A percentile compares a stretch with the other conserved stretches of the same genome.
phyloP scores from a whole-genome alignment of 2,329 filamentous ascomycete genomes.

The Coleophoma eucalyptorum region DNA sequence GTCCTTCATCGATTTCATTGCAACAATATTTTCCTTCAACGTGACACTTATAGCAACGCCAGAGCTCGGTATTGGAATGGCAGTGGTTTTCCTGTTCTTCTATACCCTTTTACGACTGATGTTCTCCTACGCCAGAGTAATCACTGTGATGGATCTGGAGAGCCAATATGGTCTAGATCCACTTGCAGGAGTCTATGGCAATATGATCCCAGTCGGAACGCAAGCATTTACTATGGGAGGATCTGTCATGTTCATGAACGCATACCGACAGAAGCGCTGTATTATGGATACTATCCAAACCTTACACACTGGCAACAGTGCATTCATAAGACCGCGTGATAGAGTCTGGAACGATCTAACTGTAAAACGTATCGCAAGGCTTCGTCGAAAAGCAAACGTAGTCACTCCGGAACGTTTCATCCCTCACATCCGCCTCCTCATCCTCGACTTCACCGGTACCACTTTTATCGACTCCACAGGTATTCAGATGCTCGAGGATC shows the following conservation, averaged over 20 bases:
- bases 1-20: constrained; percentile 60
- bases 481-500: not conserved
- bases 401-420: constrained; percentile 3
- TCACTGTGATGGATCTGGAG: constrained; percentile 11
- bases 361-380: constrained; percentile 9
- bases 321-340: not conserved
- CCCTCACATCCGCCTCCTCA: constrained; percentile 1
- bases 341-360: constrained; percentile 10
- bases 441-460: constrained; percentile 5
- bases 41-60: constrained; percentile 58
- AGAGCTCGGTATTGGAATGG: constrained; percentile 42
- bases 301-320: constrained; percentile 7
- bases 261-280: constrained; percentile 10
- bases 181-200: constrained; percentile 5
- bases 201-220: constrained; percentile 10
- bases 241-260: constrained; percentile 13
- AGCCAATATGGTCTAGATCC: constrained; percentile 5
- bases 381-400: constrained; percentile 7
- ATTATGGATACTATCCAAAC: constrained; percentile 11
- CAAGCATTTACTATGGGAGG: constrained; percentile 11
- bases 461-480: constrained; percentile 6
- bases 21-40: constrained; percentile 61
- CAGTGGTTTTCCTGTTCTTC: constrained; percentile 9
- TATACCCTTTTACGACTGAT: constrained; percentile 15
- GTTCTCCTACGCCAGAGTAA: constrained; percentile 9